Evolutionary conservation across 2,329 filamentous ascomycete genomes (phyloP), one percentile per base, ranked within the genome.

Genomic region (Stenocarpella maydis): DNA sequence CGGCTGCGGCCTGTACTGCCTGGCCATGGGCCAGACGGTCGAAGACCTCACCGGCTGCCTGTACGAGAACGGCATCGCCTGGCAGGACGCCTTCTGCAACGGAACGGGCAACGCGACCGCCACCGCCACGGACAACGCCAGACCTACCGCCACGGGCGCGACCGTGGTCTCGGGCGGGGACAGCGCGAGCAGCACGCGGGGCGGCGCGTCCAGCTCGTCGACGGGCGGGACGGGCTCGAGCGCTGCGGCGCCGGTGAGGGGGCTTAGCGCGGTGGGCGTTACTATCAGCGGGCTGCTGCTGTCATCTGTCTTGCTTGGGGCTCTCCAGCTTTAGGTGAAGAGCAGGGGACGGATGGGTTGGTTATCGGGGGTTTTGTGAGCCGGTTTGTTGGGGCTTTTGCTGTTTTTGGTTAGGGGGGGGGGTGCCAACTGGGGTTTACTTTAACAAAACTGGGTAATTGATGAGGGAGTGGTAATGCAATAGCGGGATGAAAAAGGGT

Each of bases 1-100:
- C 43, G 52, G 65, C 28, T 71, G 82, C 76, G 81, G 79, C 14
- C 74, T 83, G 63, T 85, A 83, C 80, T 85, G 83, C 73, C 80
- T 82, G 19, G 82, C 81, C 0, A 75, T 77, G 49, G 80, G 74
- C 52, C 82, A 84, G 71, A 76, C 73, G 26, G 74, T 82, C 63
- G 67, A 71, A 14, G 73, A 78, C 5, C 74, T 84, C 41, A 74
- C 75, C 5, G 39, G 74, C 4, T 85, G 83, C 68, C 69, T 84
- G 15, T 75, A 73, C 47, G 71, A 72, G 39, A 73, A 80, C 55
- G 80, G 80, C 52, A 77, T 77, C 34, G 69, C 74, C 19, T 75
- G 76, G 45, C 69, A 71, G 24, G 71, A 79, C 10, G 77, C 82
- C 60, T 84, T 83, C 72, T 85, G 82, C 74, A 80, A 78, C 49